A percentile compares a stretch with the other conserved stretches of the same genome.
These are phyloP conservation scores for Parascedosporium putredinis DNA, from an alignment of 2,329 filamentous ascomycete species.

Conservation along the genomic window DNA sequence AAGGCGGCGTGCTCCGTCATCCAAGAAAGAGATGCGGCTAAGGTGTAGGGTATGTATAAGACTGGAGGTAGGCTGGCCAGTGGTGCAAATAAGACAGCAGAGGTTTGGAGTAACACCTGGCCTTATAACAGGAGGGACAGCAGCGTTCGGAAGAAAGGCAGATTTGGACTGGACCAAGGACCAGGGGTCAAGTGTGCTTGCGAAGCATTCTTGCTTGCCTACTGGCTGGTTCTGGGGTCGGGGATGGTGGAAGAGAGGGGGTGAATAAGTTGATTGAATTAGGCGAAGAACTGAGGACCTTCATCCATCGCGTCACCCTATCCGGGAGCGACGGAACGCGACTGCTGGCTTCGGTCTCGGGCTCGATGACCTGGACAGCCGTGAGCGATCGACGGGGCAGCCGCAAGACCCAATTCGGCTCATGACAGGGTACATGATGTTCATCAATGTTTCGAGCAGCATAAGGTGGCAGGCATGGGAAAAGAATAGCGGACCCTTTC, in stretches of 20 bases:
- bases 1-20: not conserved
- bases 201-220: conserved; percentile 5
- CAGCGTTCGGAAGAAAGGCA: conserved; percentile 6
- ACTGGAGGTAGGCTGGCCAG: conserved; percentile 6
- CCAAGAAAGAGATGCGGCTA: conserved; percentile 5
- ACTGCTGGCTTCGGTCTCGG: not conserved
- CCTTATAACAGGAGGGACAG: not conserved
- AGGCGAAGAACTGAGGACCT: conserved; percentile 2
- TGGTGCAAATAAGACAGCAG: not conserved
- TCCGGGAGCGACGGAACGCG: not conserved
- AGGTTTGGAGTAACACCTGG: not conserved
- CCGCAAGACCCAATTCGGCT: conserved; percentile 13
- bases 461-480: conserved; percentile 28
- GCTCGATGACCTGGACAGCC: not conserved
- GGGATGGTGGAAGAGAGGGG: conserved; percentile 8
- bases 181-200: conserved; percentile 6
- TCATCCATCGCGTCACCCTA: conserved; percentile 1
- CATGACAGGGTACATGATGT: conserved; percentile 13
- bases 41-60: conserved; percentile 2
- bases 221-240: conserved; percentile 4
- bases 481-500: conserved; percentile 15
- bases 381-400: conserved; percentile 8
- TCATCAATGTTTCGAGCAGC: conserved; percentile 27
- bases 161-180: conserved; percentile 4
- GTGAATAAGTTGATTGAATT: conserved; percentile 6